Conservation (phyloP, 305 asterid species). For the Fraxinus platypoda region DNA sequence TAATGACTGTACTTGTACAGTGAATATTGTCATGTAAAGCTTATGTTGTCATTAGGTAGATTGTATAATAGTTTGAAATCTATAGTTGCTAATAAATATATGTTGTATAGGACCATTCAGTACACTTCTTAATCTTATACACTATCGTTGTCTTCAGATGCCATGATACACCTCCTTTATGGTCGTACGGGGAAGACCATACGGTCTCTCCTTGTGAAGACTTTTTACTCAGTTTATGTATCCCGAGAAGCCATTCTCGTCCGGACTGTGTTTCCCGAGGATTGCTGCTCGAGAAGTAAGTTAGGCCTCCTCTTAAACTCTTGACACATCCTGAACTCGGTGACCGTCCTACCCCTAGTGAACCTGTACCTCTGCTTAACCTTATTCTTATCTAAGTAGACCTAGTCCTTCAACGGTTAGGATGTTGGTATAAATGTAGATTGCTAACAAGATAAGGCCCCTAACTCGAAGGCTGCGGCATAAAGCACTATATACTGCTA, state of each 20-base stretch:
- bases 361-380: not conserved
- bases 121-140: not conserved
- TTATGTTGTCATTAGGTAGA: not conserved
- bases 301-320: not conserved
- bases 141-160: not conserved
- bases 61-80: not conserved
- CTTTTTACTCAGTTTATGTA: not conserved
- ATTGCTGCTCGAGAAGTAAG: not conserved
- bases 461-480: not conserved
- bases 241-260: not conserved
- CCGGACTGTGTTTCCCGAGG: not conserved
- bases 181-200: not conserved
- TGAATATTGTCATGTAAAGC: conserved; percentile 3
- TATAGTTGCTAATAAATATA: not conserved
- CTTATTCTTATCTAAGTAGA: not conserved
- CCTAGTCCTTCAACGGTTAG: not conserved
- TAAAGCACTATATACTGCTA: not conserved
- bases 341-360: not conserved
- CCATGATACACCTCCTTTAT: not conserved
- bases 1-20: not conserved
- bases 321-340: not conserved
- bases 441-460: not conserved
- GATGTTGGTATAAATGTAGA: not conserved
- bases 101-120: not conserved
- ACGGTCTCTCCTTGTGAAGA: not conserved